Evolutionary conservation across 179 eudicot species (phyloP).

Genomic region (Nepenthes alata): DNA sequence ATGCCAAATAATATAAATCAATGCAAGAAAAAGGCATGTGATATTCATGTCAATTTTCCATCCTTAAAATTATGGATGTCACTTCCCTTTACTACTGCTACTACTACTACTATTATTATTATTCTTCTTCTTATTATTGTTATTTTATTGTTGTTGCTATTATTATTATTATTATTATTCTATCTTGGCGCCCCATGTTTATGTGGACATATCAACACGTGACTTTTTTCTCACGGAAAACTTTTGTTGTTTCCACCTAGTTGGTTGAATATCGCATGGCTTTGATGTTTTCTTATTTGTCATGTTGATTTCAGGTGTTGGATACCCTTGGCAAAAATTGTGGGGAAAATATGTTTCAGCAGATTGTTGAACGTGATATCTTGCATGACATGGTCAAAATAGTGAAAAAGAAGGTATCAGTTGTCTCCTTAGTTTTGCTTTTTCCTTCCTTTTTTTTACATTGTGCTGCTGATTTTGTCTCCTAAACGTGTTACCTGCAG

Average conservation of each 20-base stretch:
- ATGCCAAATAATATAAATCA: too few relatives aligned
- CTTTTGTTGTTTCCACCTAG: background rate
- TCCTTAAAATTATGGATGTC: too few relatives aligned
- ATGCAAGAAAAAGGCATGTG: too few relatives aligned
- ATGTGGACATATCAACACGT: background rate
- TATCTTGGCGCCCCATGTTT: too few relatives aligned
- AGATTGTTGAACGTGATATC: slow-evolving; percentile 82
- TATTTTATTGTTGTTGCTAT: too few relatives aligned
- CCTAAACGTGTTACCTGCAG: slow-evolving; percentile 30
- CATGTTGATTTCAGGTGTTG: slow-evolving; percentile 43
- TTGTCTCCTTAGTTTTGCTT: background rate
- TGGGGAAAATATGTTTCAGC: slow-evolving; percentile 68
- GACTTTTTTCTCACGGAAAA: background rate
- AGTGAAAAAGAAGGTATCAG: slow-evolving; percentile 73
- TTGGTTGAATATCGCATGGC: background rate
- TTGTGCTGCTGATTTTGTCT: slow-evolving; percentile 10
- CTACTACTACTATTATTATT: too few relatives aligned
- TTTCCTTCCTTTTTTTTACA: background rate
- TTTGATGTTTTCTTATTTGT: background rate
- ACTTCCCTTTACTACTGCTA: too few relatives aligned
- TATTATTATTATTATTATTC: too few relatives aligned
- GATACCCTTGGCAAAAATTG: slow-evolving; percentile 91
- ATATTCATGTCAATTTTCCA: too few relatives aligned
- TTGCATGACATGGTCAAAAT: slow-evolving; percentile 91
- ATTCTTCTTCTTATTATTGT: too few relatives aligned